Conservation (phyloP, 2,329 filamentous ascomycete species). For the Fusarium compactum region DNA sequence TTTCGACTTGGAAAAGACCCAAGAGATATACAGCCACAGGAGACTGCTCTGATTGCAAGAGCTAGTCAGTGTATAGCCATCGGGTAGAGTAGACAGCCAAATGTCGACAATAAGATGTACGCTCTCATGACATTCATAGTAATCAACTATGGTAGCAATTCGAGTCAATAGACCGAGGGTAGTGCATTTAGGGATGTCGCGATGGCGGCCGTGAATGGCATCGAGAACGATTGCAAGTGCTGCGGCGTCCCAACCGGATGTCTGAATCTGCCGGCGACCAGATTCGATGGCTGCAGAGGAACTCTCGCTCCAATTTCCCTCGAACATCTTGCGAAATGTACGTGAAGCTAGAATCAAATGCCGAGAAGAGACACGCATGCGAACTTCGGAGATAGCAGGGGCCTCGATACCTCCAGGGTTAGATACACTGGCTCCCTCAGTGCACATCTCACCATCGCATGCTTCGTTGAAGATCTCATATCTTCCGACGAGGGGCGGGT, state of each 20-base stretch:
- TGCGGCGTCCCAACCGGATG: neutral
- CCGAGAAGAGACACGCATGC: neutral
- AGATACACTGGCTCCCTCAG: no score
- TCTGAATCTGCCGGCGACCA: neutral
- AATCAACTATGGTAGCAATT: conserved; percentile 8
- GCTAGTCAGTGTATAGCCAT: fast-evolving
- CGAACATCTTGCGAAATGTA: neutral
- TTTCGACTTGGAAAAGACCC: neutral
- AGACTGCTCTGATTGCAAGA: neutral
- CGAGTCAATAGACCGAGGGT: neutral
- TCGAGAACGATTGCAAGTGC: conserved; percentile 2
- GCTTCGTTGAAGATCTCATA: neutral
- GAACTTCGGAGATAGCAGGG: neutral
- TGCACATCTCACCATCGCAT: fast-evolving
- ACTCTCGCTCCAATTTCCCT: neutral
- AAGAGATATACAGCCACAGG: neutral
- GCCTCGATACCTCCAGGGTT: no score
- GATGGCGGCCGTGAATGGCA: conserved; percentile 12
- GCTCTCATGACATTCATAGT: conserved; percentile 10
- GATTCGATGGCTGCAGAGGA: fast-evolving
- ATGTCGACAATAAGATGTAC: neutral
- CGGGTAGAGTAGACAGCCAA: neutral
- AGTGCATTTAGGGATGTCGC: fast-evolving
- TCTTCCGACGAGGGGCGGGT: neutral
- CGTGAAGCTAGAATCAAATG: conserved; percentile 1